Base-by-base conservation (phyloP, 139 green algal species). In the Dunaliella sp. region DNA sequence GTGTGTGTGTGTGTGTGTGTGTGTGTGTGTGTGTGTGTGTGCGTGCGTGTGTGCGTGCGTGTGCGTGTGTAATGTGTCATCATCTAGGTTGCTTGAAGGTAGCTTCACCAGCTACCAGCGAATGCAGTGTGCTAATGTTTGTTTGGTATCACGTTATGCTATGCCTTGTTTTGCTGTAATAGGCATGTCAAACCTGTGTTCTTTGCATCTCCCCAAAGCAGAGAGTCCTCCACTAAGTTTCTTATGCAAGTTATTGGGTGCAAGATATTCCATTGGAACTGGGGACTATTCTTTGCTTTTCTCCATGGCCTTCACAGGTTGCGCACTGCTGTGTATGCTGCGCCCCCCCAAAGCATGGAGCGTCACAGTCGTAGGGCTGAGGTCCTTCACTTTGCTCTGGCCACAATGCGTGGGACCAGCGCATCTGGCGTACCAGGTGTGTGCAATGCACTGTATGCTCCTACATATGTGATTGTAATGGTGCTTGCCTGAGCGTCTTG, bases 341-440 rank as follows among this genome's bases (percentile, higher is more conserved):
- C 84, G n/a, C 75, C 87, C 0, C 81, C 87, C 0, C 80, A 78
- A 33, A 87, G 83, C 48, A 88, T 87, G 77, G 87, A 90, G 78
- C 75, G 87, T 1, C 87, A 91, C 77, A 82, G 87, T 38, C 83
- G 89, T 16, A 86, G 87, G 35, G 86, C 87, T 1, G 89, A 84
- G 12, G 87, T 89, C 77, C 87, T 92, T 25, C 74, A 38, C 21
- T 72, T 72, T 37, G 38, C 80, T 1, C 37, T 26, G 2, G 3
- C 32, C 1, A 28, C 80, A 12, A 84, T 84, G 32, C 36, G 72
- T 1, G 80, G 38, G 22, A 76, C 16, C 32, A 81, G n/a, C 31
- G 77, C 73, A 32, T 36, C 73, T 12, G 28, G 28, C 2, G 73
- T 32, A 12, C 28, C 73, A 33, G 73, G 28, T 78, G 73, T 12